A percentile compares a stretch with the other conserved stretches of the same genome.
Conservation (phyloP, 2,329 filamentous ascomycete genomes). For the Pyrenochaeta sp. region DNA sequence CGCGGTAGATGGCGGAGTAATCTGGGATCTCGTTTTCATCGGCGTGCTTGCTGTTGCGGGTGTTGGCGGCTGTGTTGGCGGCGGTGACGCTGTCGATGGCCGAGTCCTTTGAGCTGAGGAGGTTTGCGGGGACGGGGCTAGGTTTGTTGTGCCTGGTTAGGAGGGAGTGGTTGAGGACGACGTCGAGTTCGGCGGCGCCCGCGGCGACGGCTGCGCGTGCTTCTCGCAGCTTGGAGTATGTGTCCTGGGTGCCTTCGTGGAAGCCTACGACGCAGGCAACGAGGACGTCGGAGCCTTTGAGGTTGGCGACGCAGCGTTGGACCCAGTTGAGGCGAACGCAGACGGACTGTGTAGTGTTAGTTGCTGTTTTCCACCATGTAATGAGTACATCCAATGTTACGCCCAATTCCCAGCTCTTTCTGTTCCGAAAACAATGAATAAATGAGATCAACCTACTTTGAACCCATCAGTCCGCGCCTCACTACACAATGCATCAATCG, state of each 20-base stretch:
- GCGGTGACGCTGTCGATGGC: constrained; percentile 44
- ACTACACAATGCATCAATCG: constrained; percentile 62
- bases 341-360: constrained; percentile 54
- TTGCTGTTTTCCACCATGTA: not conserved
- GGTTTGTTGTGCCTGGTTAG: constrained; percentile 46
- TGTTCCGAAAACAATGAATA: not conserved
- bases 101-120: constrained; percentile 28
- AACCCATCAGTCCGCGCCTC: constrained; percentile 60
- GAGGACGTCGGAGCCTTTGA: constrained; percentile 57
- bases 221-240: constrained; percentile 60
- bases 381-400: too few relatives aligned
- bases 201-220: constrained; percentile 56
- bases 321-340: constrained; percentile 65
- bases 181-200: constrained; percentile 65
- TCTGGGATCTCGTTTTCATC: constrained; percentile 41
- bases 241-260: constrained; percentile 64
- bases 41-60: constrained; percentile 8
- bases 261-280: constrained; percentile 68
- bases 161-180: constrained; percentile 64
- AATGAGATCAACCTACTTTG: constrained; percentile 43
- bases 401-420: too few relatives aligned
- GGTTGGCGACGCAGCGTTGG: constrained; percentile 56
- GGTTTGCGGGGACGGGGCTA: constrained; percentile 6
- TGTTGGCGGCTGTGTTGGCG: constrained; percentile 40
- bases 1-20: constrained; percentile 60